Base-by-base conservation (phyloP, 1,284 basidiomycete genomes). In the Cronartium quercuum region DNA sequence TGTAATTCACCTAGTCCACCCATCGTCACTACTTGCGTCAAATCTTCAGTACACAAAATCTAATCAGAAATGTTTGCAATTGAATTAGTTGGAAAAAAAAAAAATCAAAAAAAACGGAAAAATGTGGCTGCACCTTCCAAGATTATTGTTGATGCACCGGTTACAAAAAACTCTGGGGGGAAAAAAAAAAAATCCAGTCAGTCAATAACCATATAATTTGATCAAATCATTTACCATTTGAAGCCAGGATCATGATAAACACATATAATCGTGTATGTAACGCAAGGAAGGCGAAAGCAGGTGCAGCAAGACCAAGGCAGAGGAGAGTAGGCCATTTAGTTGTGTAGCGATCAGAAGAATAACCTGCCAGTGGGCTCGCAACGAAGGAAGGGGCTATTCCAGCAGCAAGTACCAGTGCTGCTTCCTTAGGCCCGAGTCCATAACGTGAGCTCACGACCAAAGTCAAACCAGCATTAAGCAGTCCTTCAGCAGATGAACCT, bases 401-500 rank as follows among this genome's bases (percentile, higher is more conserved):
- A 10, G 38, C 70, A n/a, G 60, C 63, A 60, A 73, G 66, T 3
- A 66, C n/a, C 3, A 73, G 61, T 15, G 15, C 63, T 15, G 70
- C 70, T 1, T 60, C 70, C 42, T 34, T n/a, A 41, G 70, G 58
- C 34, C 63, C 66, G 12, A 73, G 18, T 0, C 62, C 62, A 24
- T 73, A 73, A 29, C 63, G 29, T 1, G 40, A 12, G 18, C 58
- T 40, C 6, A 64, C 51, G 5, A 65, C 13, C 24, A 73, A 37
- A 10, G 63, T 57, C 63, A 73, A 38, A 34, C 70, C 70, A 2
- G 63, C 47, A 21, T 73, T 61, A 38, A 73, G 37, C 24, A 73
- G 42, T 18, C 70, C 70, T 34, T 63, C 62, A 41, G 66, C 64
- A 6, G 70, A 1, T 37, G 66, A 73, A 9, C 70, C 70, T 73